Base-by-base conservation (phyloP, 345 rosid species). In the Mangifera indica region DNA sequence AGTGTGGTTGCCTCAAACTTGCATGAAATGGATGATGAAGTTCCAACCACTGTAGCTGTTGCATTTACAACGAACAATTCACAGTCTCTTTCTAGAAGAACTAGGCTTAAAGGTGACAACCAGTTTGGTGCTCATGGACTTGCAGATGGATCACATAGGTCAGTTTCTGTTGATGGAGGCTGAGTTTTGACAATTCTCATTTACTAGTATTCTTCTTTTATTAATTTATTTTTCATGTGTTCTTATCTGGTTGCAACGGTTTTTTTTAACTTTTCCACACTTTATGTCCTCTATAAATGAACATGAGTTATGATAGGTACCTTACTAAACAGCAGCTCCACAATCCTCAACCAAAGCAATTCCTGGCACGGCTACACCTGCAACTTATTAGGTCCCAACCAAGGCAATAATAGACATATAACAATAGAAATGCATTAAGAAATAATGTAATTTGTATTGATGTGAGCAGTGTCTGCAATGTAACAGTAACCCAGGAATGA, bases 81-180 rank as follows among this genome's bases (percentile, higher is more conserved):
- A n/a, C 99, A 88, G 59, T 88, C 98, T 63, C 81, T 89, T 37
- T 95, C 99, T 72, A 88, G 97, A 75, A 91, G 99, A 84, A 95
- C 99, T 57, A 91, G 93, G 76, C 82, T 88, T 79, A 92, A 87
- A 81, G 89, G 87, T 78, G 98, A 92, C 74, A 84, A 82, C 81
- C 89, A 87, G 74, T 78, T 84, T 82, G 83, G 87, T 63, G 76
- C 70, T 74, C 82, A 77, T 69, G 91, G 97, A 74, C 71, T 80
- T 72, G 81, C 72, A 21, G 92, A 93, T 82, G 98, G 91, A 77
- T 86, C 95, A 67, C 78, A 83, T 66, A 86, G 76, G 86, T 70
- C 87, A 61, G 82, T 82, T 74, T 89, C 93, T 64, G 63, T 82
- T 77, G 97, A 92, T 71, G 97, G 88, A 87, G 84, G 89, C 93